A percentile compares a stretch with the other conserved stretches of the same genome.
phyloP scores from a whole-genome alignment of 2,329 filamentous ascomycete genomes.

The Aureobasidium leucospermi region DNA sequence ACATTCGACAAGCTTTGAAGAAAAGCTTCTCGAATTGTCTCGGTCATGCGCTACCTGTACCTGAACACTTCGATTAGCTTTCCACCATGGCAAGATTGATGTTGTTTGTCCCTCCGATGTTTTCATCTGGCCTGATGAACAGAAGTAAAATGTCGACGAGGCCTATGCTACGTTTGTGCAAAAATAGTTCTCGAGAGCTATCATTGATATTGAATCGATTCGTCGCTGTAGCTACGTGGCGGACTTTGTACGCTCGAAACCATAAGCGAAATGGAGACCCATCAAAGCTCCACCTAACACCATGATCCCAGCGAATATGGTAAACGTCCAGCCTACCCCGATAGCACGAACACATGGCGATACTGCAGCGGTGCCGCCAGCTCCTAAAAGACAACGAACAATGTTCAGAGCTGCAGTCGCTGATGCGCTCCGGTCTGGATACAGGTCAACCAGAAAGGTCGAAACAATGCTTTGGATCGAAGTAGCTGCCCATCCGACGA shows the following conservation, averaged over 20 bases:
- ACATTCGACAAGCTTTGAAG: no score
- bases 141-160: no score
- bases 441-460: constrained; percentile 50
- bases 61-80: no score
- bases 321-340: constrained; percentile 42
- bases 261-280: constrained; percentile 4
- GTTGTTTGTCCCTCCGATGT: no score
- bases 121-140: no score
- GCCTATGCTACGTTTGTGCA: no score
- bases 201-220: no score
- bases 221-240: no score
- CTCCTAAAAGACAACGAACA: constrained; percentile 45
- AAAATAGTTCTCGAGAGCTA: no score
- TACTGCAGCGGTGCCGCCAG: constrained; percentile 44
- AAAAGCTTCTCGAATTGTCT: no score
- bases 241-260: neutral
- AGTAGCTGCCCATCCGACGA: constrained; percentile 46
- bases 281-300: neutral
- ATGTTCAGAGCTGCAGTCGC: constrained; percentile 49
- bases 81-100: no score
- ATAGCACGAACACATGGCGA: constrained; percentile 43
- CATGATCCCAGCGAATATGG: constrained; percentile 29
- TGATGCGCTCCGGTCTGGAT: constrained; percentile 42
- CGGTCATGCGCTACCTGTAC: no score
- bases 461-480: constrained; percentile 43